Evolutionary conservation across 75 land plant genomes (phyloP).

Genomic region (Pinus tabuliformis): DNA sequence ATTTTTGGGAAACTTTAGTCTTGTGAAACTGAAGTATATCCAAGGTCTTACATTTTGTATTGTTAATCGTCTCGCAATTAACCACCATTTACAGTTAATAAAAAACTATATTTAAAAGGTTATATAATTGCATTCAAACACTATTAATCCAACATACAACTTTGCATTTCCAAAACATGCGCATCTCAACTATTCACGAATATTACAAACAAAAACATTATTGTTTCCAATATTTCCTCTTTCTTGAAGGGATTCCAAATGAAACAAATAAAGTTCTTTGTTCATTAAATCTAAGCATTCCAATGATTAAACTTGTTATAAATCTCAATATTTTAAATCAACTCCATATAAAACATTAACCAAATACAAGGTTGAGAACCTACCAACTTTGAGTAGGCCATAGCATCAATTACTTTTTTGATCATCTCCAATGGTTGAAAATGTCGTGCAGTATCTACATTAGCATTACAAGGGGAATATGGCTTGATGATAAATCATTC

Average conservation of each 20-base stretch:
- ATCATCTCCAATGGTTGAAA: constrained; percentile 67
- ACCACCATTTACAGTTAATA: too few species aligned
- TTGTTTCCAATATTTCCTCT: not conserved
- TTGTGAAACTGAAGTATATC: too few species aligned
- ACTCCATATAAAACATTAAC: not conserved
- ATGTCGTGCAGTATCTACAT: constrained; percentile 90
- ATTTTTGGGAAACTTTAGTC: too few species aligned
- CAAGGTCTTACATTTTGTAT: too few species aligned
- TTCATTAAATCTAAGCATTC: not conserved
- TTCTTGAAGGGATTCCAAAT: not conserved
- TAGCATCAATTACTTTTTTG: constrained; percentile 82
- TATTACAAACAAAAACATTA: not conserved
- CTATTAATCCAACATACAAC: too few species aligned
- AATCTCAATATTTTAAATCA: not conserved
- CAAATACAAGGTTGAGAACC: constrained; percentile 6
- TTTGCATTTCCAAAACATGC: not conserved
- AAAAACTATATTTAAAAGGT: too few species aligned
- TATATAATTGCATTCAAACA: too few species aligned
- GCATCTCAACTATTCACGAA: not conserved
- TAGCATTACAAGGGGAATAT: not conserved
- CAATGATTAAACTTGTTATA: not conserved
- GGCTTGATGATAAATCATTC: not conserved
- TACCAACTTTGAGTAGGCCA: constrained; percentile 90
- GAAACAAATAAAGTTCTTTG: not conserved
- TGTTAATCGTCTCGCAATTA: too few species aligned